phyloP scores from a whole-genome alignment of 2,329 filamentous ascomycete genomes.

The Xylariaceae sp. region DNA sequence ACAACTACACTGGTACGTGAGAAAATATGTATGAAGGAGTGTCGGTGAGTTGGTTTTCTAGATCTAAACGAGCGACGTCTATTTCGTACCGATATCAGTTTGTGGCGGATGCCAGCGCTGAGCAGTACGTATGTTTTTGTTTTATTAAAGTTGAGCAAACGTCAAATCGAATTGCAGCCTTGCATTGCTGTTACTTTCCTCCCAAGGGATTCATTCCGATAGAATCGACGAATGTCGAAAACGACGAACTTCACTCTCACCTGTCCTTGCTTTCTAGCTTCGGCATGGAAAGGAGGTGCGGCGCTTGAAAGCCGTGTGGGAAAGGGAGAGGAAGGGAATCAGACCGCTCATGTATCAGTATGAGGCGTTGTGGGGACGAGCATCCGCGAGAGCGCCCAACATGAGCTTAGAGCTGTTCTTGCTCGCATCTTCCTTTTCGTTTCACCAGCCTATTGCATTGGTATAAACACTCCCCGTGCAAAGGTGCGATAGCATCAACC shows the following conservation, averaged over 20 bases:
- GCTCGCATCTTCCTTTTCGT: conserved; percentile 4
- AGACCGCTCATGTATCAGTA: conserved; percentile 1
- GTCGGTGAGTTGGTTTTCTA: neutral
- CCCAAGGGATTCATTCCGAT: neutral
- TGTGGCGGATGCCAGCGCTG: neutral
- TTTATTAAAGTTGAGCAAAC: neutral
- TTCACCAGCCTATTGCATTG: conserved; percentile 6
- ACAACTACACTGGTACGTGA: neutral
- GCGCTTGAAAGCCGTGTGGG: neutral
- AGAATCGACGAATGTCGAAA: neutral
- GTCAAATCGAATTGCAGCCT: conserved; percentile 7
- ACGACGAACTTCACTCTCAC: neutral
- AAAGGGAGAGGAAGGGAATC: neutral
- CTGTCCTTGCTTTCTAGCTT: neutral
- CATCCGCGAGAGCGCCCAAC: conserved; percentile 1
- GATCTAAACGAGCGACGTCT: conserved; percentile 11
- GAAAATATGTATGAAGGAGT: conserved; percentile 2
- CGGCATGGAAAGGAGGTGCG: neutral
- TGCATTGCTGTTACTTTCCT: neutral
- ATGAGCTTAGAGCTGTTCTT: conserved; percentile 1
- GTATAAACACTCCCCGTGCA: conserved; percentile 2
- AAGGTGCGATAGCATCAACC: conserved; percentile 1
- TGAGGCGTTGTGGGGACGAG: neutral
- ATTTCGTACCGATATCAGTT: neutral
- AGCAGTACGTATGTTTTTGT: neutral